phyloP scores from a whole-genome alignment of 129 eudicot genomes.

The Cynara cardunculus region DNA sequence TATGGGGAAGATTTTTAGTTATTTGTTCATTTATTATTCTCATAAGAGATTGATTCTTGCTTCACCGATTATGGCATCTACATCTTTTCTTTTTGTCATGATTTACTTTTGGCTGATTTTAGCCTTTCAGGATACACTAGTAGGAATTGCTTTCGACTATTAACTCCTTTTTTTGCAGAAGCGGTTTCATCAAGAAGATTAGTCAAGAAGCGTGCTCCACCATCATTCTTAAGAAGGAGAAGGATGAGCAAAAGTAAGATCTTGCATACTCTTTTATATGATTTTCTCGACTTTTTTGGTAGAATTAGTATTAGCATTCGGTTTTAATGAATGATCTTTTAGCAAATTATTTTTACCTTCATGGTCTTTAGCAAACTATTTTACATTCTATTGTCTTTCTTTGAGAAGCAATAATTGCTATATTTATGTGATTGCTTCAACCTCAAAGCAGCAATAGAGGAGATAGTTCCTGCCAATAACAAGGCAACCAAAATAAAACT shows the following conservation, averaged over 20 bases:
- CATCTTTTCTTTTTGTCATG: not conserved
- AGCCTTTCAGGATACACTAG: not conserved
- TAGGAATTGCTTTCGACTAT: conserved; percentile 3
- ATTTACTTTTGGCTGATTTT: not conserved
- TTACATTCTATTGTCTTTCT: not conserved
- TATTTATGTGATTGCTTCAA: not conserved
- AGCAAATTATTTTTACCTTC: not conserved
- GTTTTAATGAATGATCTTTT: not conserved
- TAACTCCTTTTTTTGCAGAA: not conserved
- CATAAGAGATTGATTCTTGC: not conserved
- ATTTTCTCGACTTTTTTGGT: not conserved
- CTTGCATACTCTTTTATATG: not conserved
- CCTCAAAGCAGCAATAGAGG: not conserved
- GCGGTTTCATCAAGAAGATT: conserved; percentile 16
- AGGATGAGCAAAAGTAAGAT: conserved; percentile 20
- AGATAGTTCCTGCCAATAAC: no score
- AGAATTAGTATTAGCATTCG: not conserved
- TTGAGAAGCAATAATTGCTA: not conserved
- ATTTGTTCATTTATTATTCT: not conserved
- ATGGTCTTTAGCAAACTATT: not conserved
- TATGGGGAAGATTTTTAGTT: not conserved
- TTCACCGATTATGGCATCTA: not conserved
- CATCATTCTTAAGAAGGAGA: conserved; percentile 22
- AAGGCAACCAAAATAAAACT: not conserved
- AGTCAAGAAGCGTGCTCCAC: conserved; percentile 18